Base-by-base conservation (phyloP, 306 rosid genomes). In the Mucuna pruriens region DNA sequence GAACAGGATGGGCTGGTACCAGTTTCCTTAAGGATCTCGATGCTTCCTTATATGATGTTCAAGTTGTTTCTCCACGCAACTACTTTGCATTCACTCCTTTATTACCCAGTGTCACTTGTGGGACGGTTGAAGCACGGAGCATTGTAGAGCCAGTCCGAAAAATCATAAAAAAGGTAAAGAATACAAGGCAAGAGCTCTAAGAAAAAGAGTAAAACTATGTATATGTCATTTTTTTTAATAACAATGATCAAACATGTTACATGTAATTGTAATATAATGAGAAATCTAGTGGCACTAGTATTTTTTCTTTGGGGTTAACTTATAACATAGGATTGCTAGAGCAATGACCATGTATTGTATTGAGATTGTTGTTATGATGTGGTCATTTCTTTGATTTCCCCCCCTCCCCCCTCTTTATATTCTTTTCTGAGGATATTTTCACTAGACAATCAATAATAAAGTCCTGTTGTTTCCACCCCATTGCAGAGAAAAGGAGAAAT, bases 71-170 rank as follows among this genome's bases (percentile, higher is more conserved):
- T 2, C 94, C 98, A 39, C 92, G 90, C 25, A 94, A 94, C 74
- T 94, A 94, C 87, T 94, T 94, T 76, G 92, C 97, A 7, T 94
- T 94, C 82, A 94, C 98, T 69, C 98, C 98, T 58, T 87, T 94
- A 51, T 83, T 92, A 71, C 98, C 97, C 61, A 94, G 97, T 72
- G 97, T 94, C 54, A 94, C 98, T 10, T 91, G 97, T 85, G 98
- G 98, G 57, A 82, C 97, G 25, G 97, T 94, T 87, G 98, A 94
- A 86, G 98, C 98, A n/a, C 89, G 97, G 54, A 94, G 98, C 92
- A 85, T 94, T 19, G 98, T 91, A 9, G 98, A 94, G 79, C 97
- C 98, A 0, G 77, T 94, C 25, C 90, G 98, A 52, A 94, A 92
- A 57, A 92, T 94, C 25, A 77, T 94, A 67, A 88, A 86, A 86